Conservation (phyloP, 1,284 basidiomycete genomes). For the Apiotrichum mycotoxinovorans region DNA sequence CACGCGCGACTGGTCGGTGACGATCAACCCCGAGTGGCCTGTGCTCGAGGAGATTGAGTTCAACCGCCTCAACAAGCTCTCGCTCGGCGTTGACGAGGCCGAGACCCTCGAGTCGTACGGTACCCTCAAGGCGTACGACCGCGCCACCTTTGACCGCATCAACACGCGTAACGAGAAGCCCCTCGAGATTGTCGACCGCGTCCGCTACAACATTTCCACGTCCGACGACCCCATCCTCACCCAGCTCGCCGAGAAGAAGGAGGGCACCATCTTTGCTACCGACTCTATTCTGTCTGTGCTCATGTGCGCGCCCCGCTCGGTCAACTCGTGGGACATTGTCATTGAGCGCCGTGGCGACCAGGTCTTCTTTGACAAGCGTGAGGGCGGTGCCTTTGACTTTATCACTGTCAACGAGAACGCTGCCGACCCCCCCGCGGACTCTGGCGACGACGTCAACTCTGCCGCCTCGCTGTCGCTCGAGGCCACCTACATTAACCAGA, state of each 20-base stretch:
- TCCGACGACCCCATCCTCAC: slow-evolving; percentile 96
- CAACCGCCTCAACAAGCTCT: slow-evolving; percentile 83
- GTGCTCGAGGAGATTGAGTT: slow-evolving; percentile 98
- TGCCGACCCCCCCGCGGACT: slow-evolving; percentile 87
- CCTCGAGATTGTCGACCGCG: slow-evolving; percentile 86
- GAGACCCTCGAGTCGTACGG: slow-evolving; percentile 84
- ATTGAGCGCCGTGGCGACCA: slow-evolving; percentile 89
- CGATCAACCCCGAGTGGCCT: slow-evolving; percentile 85
- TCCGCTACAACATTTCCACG: slow-evolving; percentile 96
- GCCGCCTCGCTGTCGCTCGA: slow-evolving; percentile 92
- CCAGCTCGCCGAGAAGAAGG: slow-evolving; percentile 72
- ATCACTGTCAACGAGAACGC: slow-evolving; percentile 99
- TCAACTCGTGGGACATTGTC: slow-evolving; percentile 99
- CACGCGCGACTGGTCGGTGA: slow-evolving; percentile 88
- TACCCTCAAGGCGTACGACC: slow-evolving; percentile 88
- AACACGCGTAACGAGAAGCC: slow-evolving; percentile 88
- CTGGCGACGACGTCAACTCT: slow-evolving; percentile 71
- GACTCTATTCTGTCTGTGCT: slow-evolving; percentile 93
- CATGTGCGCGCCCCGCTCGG: slow-evolving; percentile 92
- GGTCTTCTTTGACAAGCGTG: slow-evolving; percentile 96
- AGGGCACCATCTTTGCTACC: slow-evolving; percentile 85
- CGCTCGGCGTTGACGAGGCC: slow-evolving; percentile 85
- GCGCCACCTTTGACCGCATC: slow-evolving; percentile 82
- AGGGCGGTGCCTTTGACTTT: slow-evolving; percentile 93
- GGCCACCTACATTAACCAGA: slow-evolving; percentile 98